A percentile compares a stretch with the other conserved stretches of the same genome.
These are phyloP conservation scores for Paracoccidioides brasiliensis DNA, from an alignment of 2,329 filamentous ascomycete genomes.

Conservation along the genomic window DNA sequence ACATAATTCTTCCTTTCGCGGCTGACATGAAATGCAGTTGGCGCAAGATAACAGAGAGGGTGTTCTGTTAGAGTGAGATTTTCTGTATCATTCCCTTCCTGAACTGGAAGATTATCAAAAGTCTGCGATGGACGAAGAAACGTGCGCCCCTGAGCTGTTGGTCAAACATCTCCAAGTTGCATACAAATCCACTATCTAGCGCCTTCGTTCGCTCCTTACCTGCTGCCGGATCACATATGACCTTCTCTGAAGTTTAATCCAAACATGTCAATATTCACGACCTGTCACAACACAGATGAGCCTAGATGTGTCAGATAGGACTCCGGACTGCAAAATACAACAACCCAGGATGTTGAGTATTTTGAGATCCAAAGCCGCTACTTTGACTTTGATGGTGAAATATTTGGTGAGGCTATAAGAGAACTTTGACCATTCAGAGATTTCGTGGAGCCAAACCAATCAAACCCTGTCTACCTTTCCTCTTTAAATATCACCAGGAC, in stretches of 20 bases:
- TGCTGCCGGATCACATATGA: slow-evolving; percentile 23
- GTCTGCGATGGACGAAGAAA: not conserved
- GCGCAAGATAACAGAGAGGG: too few species aligned
- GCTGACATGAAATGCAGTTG: too few species aligned
- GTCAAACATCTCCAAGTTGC: slow-evolving; percentile 16
- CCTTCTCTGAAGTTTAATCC: slow-evolving; percentile 26
- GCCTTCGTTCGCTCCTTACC: slow-evolving; percentile 18
- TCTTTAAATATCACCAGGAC: slow-evolving; percentile 17
- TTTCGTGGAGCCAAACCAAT: slow-evolving; percentile 20
- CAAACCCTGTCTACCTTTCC: slow-evolving; percentile 20
- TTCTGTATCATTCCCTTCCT: slow-evolving; percentile 9
- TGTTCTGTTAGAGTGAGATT: not conserved
- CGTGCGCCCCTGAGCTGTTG: slow-evolving; percentile 10
- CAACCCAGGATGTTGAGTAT: slow-evolving; percentile 11
- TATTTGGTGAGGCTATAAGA: slow-evolving; percentile 15
- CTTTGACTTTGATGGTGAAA: slow-evolving; percentile 20
- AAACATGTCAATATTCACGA: slow-evolving; percentile 18
- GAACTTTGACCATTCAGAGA: slow-evolving; percentile 15
- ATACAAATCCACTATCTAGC: slow-evolving; percentile 14
- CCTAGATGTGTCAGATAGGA: slow-evolving; percentile 14
- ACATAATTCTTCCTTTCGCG: too few species aligned
- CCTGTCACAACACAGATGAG: slow-evolving; percentile 15
- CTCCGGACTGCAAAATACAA: slow-evolving; percentile 12
- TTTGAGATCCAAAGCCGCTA: slow-evolving; percentile 17
- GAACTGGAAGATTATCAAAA: slow-evolving; percentile 11